Evolutionary conservation across 2,329 filamentous ascomycete genomes (phyloP).

Genomic region (Eurotiales sp.): DNA sequence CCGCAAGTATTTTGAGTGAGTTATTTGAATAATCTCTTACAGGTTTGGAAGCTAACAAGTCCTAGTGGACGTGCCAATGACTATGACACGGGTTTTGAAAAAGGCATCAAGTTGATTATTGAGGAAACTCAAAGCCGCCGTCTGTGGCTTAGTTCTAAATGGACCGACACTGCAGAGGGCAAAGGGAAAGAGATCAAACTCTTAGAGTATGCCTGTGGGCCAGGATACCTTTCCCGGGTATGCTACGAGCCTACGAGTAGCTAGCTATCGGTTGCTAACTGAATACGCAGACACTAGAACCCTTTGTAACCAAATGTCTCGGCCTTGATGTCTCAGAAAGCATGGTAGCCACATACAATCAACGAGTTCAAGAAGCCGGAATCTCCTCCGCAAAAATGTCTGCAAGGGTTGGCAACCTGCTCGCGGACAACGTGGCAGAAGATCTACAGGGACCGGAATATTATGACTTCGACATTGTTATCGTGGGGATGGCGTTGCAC

Average conservation of each 20-base stretch:
- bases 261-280: not conserved
- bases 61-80: slow-evolving; percentile 49
- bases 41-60: not conserved
- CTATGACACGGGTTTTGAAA: slow-evolving; percentile 57
- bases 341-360: slow-evolving; percentile 68
- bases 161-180: slow-evolving; percentile 34
- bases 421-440: slow-evolving; percentile 49
- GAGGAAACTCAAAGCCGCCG: slow-evolving; percentile 51
- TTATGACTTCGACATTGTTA: slow-evolving; percentile 65
- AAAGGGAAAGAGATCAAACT: slow-evolving; percentile 45
- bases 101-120: slow-evolving; percentile 53
- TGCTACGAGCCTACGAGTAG: slow-evolving; percentile 21
- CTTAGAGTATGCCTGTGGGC: slow-evolving; percentile 74
- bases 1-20: slow-evolving; percentile 40
- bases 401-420: slow-evolving; percentile 58
- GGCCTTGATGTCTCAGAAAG: slow-evolving; percentile 68
- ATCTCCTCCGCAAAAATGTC: slow-evolving; percentile 51
- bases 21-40: not conserved
- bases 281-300: slow-evolving; percentile 51
- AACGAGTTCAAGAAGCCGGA: slow-evolving; percentile 50
- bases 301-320: slow-evolving; percentile 59
- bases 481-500: slow-evolving; percentile 61
- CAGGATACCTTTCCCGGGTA: slow-evolving; percentile 63
- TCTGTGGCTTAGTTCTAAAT: slow-evolving; percentile 61
- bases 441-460: slow-evolving; percentile 60